phyloP scores from a whole-genome alignment of 345 rosid species.

The Trapa incisa region DNA sequence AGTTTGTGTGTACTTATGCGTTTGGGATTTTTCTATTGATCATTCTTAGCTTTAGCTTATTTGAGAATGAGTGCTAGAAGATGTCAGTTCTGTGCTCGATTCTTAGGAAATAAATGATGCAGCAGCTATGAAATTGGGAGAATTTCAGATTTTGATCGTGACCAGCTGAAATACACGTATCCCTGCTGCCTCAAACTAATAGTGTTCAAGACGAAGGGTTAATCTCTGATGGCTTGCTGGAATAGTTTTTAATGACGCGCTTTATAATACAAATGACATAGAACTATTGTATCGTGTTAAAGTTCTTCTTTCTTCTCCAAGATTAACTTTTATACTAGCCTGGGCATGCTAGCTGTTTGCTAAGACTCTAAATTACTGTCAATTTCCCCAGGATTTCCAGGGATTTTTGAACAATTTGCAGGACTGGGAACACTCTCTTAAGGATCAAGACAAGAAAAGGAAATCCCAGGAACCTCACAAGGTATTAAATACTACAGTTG shows the following conservation, averaged over 20 bases:
- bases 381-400: conserved; percentile 58
- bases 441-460: conserved; percentile 54
- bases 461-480: conserved; percentile 29
- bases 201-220: background rate
- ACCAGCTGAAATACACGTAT: background rate
- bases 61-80: background rate
- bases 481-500: conserved; percentile 14
- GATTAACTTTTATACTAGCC: background rate
- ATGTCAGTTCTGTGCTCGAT: background rate
- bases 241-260: background rate
- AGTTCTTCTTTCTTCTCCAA: background rate
- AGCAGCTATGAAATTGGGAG: background rate
- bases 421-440: conserved; percentile 72
- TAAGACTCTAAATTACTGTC: background rate
- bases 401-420: conserved; percentile 88
- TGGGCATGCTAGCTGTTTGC: background rate
- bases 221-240: background rate
- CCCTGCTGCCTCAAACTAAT: background rate
- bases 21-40: no score
- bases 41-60: background rate
- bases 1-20: no score
- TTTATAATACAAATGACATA: background rate
- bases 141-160: background rate
- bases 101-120: background rate
- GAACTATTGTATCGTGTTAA: background rate